Conservation (phyloP, 805 yeast species). For the Monosporozyma servazzii region DNA sequence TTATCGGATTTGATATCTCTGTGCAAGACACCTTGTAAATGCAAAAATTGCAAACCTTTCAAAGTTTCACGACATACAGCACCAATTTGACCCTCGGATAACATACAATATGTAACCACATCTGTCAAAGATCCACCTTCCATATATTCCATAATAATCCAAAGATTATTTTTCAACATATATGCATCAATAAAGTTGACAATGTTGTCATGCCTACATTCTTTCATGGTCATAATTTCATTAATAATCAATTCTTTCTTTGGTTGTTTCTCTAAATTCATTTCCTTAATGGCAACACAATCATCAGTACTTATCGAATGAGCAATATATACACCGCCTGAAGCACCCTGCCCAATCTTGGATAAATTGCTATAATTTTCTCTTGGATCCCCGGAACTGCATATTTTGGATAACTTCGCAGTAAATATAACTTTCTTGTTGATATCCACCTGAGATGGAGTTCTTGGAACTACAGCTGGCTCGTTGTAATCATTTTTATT, state of each 20-base stretch:
- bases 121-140: constrained; percentile 97
- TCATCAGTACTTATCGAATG: constrained; percentile 45
- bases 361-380: constrained; percentile 54
- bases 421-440: constrained; percentile 6
- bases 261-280: constrained; percentile 90
- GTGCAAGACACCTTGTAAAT: constrained; percentile 87
- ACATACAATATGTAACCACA: constrained; percentile 77
- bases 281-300: constrained; percentile 90
- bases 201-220: constrained; percentile 79
- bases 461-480: not conserved
- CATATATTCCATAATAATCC: constrained; percentile 99
- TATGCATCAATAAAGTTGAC: constrained; percentile 90
- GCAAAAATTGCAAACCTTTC: constrained; percentile 78
- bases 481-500: not conserved
- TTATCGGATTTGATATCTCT: constrained; percentile 95
- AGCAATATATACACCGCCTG: constrained; percentile 94
- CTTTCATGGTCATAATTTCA: constrained; percentile 93
- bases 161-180: constrained; percentile 64
- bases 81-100: constrained; percentile 93
- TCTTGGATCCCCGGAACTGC: constrained; percentile 81
- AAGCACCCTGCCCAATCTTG: constrained; percentile 96
- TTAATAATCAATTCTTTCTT: constrained; percentile 90
- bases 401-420: constrained; percentile 61
- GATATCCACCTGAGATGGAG: not conserved
- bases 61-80: constrained; percentile 90